Base-by-base conservation (phyloP, 2,329 filamentous ascomycete species). In the Juglanconis sp. region DNA sequence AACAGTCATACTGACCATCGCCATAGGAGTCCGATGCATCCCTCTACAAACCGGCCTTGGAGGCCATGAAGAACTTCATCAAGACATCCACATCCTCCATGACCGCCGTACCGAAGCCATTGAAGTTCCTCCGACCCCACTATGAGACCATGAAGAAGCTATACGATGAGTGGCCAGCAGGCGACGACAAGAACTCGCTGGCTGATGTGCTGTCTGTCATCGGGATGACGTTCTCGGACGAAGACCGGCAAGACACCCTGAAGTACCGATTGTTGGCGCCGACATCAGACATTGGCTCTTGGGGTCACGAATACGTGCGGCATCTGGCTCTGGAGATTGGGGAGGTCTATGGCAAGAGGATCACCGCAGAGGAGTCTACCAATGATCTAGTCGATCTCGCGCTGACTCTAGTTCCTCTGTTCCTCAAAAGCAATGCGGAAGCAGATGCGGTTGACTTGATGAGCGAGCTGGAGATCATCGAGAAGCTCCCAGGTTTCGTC, bases 61-160 rank as follows among this genome's bases (percentile, higher is more conserved):
- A 98, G 76, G 90, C 92, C 67, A 97, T 99, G 87, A 98, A 97
- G 81, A 92, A 88, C 71, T 96, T 92, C 73, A 99, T 99, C 82
- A 98, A 97, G 82, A 99, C 95, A 59, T 96, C 95, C 62, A 99
- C 95, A 67, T 98, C 93, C 62, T 99, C 96, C 50, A 99, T 99
- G 95, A 99, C 95, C 53, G 95, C 95, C 62, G 95, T 99, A 64
- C 95, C 96, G 31, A 99, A 99, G 79, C 95, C 95, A 38, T 84
- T 99, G 70, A 99, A 99, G 78, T 99, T 99, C 76, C 85, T 99
- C 65, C 87, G 95, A 79, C 95, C 94, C 67, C 94, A 99, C 77
- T 99, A 98, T 79, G 90, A 96, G 77, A 87, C 89, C 60, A 82
- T 99, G 72, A 89, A 89, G 64, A 90, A 90, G 74, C 81, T 93